Conservation (phyloP, 2,329 filamentous ascomycete species). For the Cytospora mali region DNA sequence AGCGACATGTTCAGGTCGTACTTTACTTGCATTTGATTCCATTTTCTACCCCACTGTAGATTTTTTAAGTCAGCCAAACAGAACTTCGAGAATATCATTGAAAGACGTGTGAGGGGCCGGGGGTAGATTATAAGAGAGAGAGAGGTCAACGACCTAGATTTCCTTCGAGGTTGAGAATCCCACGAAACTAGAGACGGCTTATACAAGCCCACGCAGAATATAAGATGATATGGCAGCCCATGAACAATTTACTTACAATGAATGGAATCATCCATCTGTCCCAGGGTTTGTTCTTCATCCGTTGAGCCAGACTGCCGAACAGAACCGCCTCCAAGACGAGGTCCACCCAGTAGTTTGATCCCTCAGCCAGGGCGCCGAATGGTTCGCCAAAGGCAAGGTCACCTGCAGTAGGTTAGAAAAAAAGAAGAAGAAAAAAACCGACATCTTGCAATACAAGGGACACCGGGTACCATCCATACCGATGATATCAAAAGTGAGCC, state of each 20-base stretch:
- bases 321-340: constrained; percentile 17
- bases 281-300: constrained; percentile 1
- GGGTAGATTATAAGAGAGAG: too few relatives aligned
- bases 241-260: neutral
- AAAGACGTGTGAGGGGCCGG: too few relatives aligned
- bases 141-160: too few relatives aligned
- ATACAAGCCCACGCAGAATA: too few relatives aligned
- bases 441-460: neutral
- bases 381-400: constrained; percentile 31
- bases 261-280: neutral
- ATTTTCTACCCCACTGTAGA: neutral
- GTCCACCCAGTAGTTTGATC: constrained; percentile 19
- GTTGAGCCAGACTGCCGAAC: neutral
- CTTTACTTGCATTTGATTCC: neutral
- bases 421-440: too few relatives aligned
- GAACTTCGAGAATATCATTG: too few relatives aligned
- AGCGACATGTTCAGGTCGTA: neutral
- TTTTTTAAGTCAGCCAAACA: too few relatives aligned
- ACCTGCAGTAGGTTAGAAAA: constrained; percentile 31
- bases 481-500: constrained; percentile 38
- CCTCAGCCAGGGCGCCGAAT: constrained; percentile 28
- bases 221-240: neutral
- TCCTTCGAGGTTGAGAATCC: too few relatives aligned
- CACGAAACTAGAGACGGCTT: too few relatives aligned
- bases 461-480: constrained; percentile 28